Base-by-base conservation (phyloP, 2,329 filamentous ascomycete genomes). In the Hypomyces rosellus region DNA sequence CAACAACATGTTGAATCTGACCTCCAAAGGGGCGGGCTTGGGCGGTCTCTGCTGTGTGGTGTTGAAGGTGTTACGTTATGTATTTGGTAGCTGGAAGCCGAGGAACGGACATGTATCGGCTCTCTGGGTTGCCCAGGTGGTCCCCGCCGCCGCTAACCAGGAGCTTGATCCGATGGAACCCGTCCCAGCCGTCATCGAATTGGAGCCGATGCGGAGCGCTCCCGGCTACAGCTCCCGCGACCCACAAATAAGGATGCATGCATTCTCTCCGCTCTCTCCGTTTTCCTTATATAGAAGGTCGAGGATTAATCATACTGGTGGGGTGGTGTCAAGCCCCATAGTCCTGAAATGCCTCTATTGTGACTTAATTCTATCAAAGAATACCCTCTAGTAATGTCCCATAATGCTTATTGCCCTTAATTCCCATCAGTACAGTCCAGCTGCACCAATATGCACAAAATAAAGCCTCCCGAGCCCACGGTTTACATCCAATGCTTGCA, bases 141-240 rank as follows among this genome's bases (percentile, higher is more conserved):
- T 14, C 15, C 46, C 46, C 43, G 25, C 25, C 48, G 49, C 37
- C 43, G 36, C 34, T 43, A 37, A 14, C 7, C 36, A 30, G 41
- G 50, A 41, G 36, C 46, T 61, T 61, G 61, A 64, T 63, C 61
- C 61, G 61, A 61, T 51, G 59, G 46, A 61, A 63, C 55, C 61
- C 61, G 61, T 30, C 9, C 25, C 25, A 30, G 25, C 25, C 25
- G 25, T 30, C 25, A 30, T 30, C 25, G 8, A 30, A 30, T 30
- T 30, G 25, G 25, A 30, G 25, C 25, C 25, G 25, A 30, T 30
- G 25, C 39, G 38, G 46, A 48, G 39, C 16, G 46, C 42, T 42
- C 48, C 48, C 42, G 42, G 34, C 12, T 38, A 41, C 48, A 50
- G 36, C 41, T 44, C 34, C 37, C 43, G 38, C 36, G 9, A 39